Conservation (phyloP, 2,329 filamentous ascomycete species). For the Colletotrichum incanum region DNA sequence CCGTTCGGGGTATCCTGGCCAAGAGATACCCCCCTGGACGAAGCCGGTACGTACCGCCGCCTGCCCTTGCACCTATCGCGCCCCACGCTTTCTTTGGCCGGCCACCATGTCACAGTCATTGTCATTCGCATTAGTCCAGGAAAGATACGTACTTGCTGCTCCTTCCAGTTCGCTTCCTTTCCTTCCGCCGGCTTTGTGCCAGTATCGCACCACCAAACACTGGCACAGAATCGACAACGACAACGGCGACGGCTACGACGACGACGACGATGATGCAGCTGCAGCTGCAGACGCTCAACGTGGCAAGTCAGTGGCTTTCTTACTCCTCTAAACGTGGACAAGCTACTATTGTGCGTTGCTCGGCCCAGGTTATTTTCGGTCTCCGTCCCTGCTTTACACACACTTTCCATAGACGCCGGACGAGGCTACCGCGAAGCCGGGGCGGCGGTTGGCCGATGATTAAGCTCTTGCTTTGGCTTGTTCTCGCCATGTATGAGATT, state of each 20-base stretch:
- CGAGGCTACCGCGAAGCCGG: background rate
- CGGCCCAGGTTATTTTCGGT: too few species aligned
- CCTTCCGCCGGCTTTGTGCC: background rate
- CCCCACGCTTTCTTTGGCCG: conserved; percentile 32
- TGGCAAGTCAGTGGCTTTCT: background rate
- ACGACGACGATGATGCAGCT: too few species aligned
- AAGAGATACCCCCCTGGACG: background rate
- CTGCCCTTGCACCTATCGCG: conserved; percentile 33
- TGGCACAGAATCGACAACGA: background rate
- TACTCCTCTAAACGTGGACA: background rate
- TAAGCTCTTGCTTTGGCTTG: conserved; percentile 27
- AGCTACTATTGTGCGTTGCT: background rate
- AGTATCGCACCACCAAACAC: background rate
- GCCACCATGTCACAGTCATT: conserved; percentile 31
- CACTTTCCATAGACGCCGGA: background rate
- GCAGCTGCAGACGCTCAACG: too few species aligned
- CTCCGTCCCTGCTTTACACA: conserved; percentile 3
- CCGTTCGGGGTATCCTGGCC: conserved; percentile 34
- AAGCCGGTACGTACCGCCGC: conserved; percentile 28
- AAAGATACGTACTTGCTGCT: conserved; percentile 23
- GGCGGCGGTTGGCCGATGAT: conserved; percentile 11
- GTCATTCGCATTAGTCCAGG: conserved; percentile 42
- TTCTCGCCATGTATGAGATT: conserved; percentile 15
- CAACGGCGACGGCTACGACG: too few species aligned
- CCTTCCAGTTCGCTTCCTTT: background rate